These are phyloP conservation scores for Fusarium armeniacum DNA, from an alignment of 2,329 filamentous ascomycete species.

Conservation along the genomic window DNA sequence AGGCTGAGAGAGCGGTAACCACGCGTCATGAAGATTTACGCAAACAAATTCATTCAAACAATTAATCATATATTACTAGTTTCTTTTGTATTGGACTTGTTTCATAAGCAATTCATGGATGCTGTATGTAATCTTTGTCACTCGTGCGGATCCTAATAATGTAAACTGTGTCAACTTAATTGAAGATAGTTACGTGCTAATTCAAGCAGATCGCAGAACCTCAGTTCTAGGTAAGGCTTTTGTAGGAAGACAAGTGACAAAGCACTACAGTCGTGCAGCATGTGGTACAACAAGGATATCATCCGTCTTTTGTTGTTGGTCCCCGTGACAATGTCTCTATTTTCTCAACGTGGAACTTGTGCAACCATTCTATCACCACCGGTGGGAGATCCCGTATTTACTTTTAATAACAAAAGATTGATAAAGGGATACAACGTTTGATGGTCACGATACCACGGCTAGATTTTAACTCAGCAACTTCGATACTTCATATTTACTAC, in stretches of 20 bases:
- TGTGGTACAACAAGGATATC: background rate
- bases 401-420: background rate
- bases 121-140: background rate
- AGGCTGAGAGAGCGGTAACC: conserved; percentile 51
- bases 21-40: conserved; percentile 34
- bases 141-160: background rate
- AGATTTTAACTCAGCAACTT: background rate
- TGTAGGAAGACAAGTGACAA: too few species aligned
- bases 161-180: too few species aligned
- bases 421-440: background rate
- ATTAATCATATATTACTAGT: background rate
- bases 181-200: too few species aligned
- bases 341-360: background rate
- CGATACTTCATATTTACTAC: background rate
- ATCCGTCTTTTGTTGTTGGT: background rate
- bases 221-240: background rate
- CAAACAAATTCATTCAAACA: background rate
- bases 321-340: background rate
- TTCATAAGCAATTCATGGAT: too few species aligned
- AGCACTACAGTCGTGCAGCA: background rate
- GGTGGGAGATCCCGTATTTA: background rate
- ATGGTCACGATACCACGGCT: background rate
- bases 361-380: background rate
- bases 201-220: background rate
- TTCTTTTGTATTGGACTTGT: too few species aligned